Evolutionary conservation across 2,329 filamentous ascomycete genomes (phyloP).

Genomic region (Paraphoma sp.): DNA sequence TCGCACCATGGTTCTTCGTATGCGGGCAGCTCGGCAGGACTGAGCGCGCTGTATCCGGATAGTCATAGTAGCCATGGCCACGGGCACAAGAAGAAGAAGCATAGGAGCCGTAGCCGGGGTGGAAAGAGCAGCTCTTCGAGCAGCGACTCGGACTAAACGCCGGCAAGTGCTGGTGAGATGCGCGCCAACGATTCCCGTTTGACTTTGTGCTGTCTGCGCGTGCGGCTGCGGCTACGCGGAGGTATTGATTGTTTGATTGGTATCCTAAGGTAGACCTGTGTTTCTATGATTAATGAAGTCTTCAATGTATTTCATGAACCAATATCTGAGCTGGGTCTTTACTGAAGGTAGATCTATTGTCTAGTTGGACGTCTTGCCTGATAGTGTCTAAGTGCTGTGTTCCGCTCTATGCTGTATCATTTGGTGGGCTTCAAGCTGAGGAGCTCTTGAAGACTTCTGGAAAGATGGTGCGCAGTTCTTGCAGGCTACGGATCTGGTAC

Average conservation of each 20-base stretch:
- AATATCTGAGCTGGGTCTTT: not conserved
- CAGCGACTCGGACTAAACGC: conserved; percentile 45
- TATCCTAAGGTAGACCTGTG: not conserved
- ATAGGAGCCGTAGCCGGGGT: conserved; percentile 41
- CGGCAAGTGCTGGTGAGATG: not conserved
- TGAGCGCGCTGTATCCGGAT: conserved; percentile 44
- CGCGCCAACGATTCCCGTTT: too few relatives aligned
- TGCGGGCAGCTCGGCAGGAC: conserved; percentile 41
- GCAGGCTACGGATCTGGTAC: conserved; percentile 76
- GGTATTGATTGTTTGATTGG: not conserved
- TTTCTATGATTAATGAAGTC: not conserved
- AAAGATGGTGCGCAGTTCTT: conserved; percentile 77
- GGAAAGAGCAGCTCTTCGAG: conserved; percentile 40
- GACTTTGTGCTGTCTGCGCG: not conserved
- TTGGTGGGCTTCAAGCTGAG: not conserved
- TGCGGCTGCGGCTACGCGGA: not conserved
- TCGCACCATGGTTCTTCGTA: conserved; percentile 30
- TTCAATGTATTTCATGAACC: not conserved
- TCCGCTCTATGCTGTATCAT: not conserved
- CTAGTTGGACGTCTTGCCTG: not conserved
- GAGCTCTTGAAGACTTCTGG: conserved; percentile 80
- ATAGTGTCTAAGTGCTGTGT: too few relatives aligned
- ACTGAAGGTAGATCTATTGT: not conserved
- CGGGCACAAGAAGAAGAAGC: conserved; percentile 38
- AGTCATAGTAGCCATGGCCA: conserved; percentile 10